Conservation (phyloP, 1,284 basidiomycete genomes). For the Mrakiaceae sp. region DNA sequence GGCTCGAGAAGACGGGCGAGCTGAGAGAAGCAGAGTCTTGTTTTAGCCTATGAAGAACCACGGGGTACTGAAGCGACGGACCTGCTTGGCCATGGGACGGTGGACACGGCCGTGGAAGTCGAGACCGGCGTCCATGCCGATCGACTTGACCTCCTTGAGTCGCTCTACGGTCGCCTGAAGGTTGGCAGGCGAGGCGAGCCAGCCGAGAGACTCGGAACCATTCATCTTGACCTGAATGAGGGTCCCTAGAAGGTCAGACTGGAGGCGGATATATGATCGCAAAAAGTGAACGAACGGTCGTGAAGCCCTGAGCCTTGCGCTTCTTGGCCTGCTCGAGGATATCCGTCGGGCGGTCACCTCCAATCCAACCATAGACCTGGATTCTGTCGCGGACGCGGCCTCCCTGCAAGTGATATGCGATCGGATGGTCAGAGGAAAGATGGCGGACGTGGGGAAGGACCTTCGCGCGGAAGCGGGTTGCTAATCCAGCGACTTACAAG, state of each 20-base stretch:
- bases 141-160: constrained; percentile 49
- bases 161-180: constrained; percentile 51
- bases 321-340: constrained; percentile 50
- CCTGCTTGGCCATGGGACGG: constrained; percentile 55
- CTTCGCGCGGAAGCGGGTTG: background rate
- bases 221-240: constrained; percentile 50
- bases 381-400: constrained; percentile 40
- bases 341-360: constrained; percentile 57
- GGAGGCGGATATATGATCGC: constrained; percentile 17
- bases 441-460: too few species aligned
- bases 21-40: constrained; percentile 41
- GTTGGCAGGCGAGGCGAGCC: constrained; percentile 41
- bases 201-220: constrained; percentile 36
- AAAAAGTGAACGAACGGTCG: constrained; percentile 39
- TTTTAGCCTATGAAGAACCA: background rate
- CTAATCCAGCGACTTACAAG: constrained; percentile 33
- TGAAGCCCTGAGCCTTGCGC: constrained; percentile 59
- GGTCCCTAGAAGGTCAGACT: background rate
- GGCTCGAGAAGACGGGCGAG: constrained; percentile 56
- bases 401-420: background rate
- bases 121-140: constrained; percentile 37
- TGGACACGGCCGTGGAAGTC: constrained; percentile 46
- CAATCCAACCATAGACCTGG: constrained; percentile 50
- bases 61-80: constrained; percentile 36
- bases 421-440: too few species aligned